Percentiles rank a stretch among this genome's conserved stretches.
Conservation (phyloP, 2,329 filamentous ascomycete species). For the Colletotrichum sp. region DNA sequence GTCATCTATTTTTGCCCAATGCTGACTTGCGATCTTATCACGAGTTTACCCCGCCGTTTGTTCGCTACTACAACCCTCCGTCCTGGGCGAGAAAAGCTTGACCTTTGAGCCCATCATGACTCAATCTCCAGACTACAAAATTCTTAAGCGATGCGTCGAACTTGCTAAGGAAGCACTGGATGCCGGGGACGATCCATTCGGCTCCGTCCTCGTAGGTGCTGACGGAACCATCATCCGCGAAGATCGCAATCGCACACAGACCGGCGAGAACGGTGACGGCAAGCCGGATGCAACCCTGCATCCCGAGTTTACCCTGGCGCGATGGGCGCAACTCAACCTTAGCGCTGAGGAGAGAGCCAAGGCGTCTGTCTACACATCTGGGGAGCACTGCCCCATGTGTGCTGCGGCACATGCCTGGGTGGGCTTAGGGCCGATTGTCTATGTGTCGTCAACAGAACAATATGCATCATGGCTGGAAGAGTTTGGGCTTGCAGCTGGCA, state of each 20-base stretch:
- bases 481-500: slow-evolving; percentile 22
- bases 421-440: slow-evolving; percentile 39
- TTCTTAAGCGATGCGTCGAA: slow-evolving; percentile 27
- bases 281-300: slow-evolving; percentile 36
- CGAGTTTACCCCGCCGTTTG: background rate
- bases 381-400: slow-evolving; percentile 43
- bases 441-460: slow-evolving; percentile 33
- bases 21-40: background rate
- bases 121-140: slow-evolving; percentile 1
- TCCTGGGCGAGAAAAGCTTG: accelerated
- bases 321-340: slow-evolving; percentile 39
- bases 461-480: slow-evolving; percentile 31
- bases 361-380: slow-evolving; percentile 39
- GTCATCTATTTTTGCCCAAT: background rate
- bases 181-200: slow-evolving; percentile 40
- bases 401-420: slow-evolving; percentile 38
- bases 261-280: slow-evolving; percentile 28
- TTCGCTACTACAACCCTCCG: background rate
- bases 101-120: slow-evolving; percentile 1
- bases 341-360: slow-evolving; percentile 42
- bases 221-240: slow-evolving; percentile 29
- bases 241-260: slow-evolving; percentile 39
- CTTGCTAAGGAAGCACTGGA: slow-evolving; percentile 40
- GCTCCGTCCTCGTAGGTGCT: slow-evolving; percentile 37
- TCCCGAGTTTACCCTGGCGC: slow-evolving; percentile 40